phyloP scores from a whole-genome alignment of 2,329 filamentous ascomycete species.

The Decorospora gaudefroyi region DNA sequence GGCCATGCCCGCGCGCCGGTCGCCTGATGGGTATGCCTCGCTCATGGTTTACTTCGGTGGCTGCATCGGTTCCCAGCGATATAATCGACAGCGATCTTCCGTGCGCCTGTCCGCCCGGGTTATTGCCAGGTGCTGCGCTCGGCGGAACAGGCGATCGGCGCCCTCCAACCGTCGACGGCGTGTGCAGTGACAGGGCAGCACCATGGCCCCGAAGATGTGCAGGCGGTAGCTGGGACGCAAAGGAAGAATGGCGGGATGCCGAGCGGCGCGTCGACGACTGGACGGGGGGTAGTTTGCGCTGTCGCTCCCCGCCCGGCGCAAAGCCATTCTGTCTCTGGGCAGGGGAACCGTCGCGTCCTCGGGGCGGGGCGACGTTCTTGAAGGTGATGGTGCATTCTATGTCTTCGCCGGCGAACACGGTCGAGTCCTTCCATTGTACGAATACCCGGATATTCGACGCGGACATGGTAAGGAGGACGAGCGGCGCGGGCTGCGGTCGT shows the following conservation, averaged over 20 bases:
- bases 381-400: conserved; percentile 96
- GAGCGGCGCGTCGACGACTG: conserved; percentile 45
- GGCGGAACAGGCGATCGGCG: conserved; percentile 31
- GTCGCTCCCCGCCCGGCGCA: conserved; percentile 41
- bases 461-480: conserved; percentile 39
- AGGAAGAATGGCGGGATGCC: conserved; percentile 46
- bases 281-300: conserved; percentile 47
- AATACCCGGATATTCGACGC: conserved; percentile 83
- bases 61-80: conserved; percentile 53
- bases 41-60: conserved; percentile 38
- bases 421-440: conserved; percentile 91
- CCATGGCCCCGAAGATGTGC: conserved; percentile 62
- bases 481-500: conserved; percentile 33
- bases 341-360: conserved; percentile 40
- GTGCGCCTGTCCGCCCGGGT: conserved; percentile 44
- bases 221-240: conserved; percentile 37
- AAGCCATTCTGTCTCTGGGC: conserved; percentile 45
- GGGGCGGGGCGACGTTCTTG: conserved; percentile 73
- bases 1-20: conserved; percentile 67
- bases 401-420: conserved; percentile 94
- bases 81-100: conserved; percentile 57
- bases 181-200: conserved; percentile 66
- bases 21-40: conserved; percentile 45
- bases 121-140: conserved; percentile 28
- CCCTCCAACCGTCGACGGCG: conserved; percentile 42